These are phyloP conservation scores for Eucalyptus marginata DNA, from an alignment of 345 rosid genomes.

Conservation along the genomic window DNA sequence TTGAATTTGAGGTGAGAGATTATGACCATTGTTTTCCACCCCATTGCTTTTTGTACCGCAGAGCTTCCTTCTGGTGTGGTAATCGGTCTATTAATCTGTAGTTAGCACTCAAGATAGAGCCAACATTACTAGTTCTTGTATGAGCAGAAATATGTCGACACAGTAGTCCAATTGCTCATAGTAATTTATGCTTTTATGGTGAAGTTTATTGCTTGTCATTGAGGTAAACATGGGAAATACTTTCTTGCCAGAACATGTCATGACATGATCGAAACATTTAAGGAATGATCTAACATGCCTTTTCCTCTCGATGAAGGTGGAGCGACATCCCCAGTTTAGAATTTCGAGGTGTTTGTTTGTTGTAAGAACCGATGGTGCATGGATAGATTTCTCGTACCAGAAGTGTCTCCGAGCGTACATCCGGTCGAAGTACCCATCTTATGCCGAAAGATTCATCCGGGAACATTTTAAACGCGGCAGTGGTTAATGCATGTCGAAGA, in stretches of 20 bases:
- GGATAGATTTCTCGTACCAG: slow-evolving; percentile 96
- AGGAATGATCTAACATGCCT: background rate
- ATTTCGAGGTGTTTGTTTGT: slow-evolving; percentile 76
- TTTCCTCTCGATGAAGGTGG: slow-evolving; percentile 42
- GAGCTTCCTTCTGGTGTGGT: background rate
- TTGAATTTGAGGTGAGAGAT: background rate
- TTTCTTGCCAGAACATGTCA: background rate
- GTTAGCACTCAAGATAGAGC: background rate
- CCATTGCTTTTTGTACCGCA: background rate
- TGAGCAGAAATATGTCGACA: background rate
- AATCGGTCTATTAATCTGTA: background rate
- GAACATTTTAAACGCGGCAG: slow-evolving; percentile 66
- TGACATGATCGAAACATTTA: background rate
- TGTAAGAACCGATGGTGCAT: slow-evolving; percentile 86
- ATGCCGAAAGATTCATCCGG: slow-evolving; percentile 72
- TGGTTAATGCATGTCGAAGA: background rate
- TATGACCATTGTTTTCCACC: background rate
- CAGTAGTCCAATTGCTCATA: background rate
- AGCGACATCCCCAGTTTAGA: slow-evolving; percentile 79
- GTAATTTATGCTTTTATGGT: background rate
- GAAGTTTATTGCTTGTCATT: background rate
- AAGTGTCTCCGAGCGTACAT: slow-evolving; percentile 80
- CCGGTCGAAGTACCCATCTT: slow-evolving; percentile 51
- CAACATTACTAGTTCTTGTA: background rate
- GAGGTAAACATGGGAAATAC: background rate